Evolutionary conservation across 495 filamentous ascomycete genomes (phyloP).

Genomic region (Neurospora cerealis): DNA sequence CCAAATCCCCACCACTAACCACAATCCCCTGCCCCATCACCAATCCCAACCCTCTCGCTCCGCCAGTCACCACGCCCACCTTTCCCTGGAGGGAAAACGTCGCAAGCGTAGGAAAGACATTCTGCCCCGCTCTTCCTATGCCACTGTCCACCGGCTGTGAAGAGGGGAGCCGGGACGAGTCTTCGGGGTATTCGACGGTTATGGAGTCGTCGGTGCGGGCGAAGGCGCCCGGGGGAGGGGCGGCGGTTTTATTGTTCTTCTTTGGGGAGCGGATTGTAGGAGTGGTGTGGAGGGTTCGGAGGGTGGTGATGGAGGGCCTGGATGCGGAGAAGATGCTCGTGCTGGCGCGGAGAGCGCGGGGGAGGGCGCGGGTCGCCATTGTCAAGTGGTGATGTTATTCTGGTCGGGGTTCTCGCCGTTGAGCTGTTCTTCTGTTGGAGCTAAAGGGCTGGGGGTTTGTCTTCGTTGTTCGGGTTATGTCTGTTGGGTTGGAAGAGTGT

Average conservation of each 20-base stretch:
- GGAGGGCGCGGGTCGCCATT: neutral
- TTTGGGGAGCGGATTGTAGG: neutral
- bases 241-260: neutral
- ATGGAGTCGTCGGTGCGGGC: conserved; percentile 73
- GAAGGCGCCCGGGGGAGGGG: conserved; percentile 33
- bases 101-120: conserved; percentile 36
- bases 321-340: neutral
- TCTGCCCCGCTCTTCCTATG: conserved; percentile 51
- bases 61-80: conserved; percentile 74
- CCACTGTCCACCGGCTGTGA: conserved; percentile 54
- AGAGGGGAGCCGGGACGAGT: conserved; percentile 53
- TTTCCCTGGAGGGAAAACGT: conserved; percentile 70
- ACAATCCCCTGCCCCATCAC: conserved; percentile 89
- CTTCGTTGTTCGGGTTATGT: neutral
- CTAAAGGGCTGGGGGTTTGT: neutral
- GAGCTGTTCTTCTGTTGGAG: neutral
- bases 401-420: neutral
- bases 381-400: neutral
- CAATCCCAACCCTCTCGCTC: conserved; percentile 74
- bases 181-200: conserved; percentile 65
- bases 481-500: neutral
- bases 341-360: neutral
- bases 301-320: neutral
- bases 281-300: no score
- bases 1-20: conserved; percentile 76